Evolutionary conservation across 2,329 filamentous ascomycete species (phyloP).

Genomic region (Arthroderma sp.): DNA sequence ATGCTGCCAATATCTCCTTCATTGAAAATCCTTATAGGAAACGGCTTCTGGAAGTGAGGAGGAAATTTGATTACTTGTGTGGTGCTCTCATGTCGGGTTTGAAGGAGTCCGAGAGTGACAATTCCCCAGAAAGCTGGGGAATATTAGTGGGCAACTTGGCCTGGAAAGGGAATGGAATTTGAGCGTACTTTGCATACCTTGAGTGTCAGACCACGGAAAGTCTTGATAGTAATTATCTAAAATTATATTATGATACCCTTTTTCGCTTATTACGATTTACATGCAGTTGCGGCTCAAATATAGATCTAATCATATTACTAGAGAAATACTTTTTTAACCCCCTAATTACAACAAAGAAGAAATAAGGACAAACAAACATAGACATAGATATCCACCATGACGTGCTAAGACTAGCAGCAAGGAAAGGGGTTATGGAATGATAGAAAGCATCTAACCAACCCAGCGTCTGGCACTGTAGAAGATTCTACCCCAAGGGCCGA

Average conservation of each 20-base stretch:
- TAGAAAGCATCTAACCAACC: constrained; percentile 47
- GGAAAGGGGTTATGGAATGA: background rate
- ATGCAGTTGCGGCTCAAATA: too few relatives aligned
- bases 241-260: too few relatives aligned
- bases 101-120: constrained; percentile 60
- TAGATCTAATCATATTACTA: too few relatives aligned
- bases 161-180: constrained; percentile 17
- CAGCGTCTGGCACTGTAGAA: constrained; percentile 80
- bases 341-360: background rate
- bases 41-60: constrained; percentile 44
- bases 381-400: background rate
- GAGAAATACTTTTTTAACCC: too few relatives aligned
- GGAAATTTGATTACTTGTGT: constrained; percentile 52
- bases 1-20: constrained; percentile 28
- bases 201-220: too few relatives aligned
- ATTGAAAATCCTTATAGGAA: constrained; percentile 36
- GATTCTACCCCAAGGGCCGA: constrained; percentile 72
- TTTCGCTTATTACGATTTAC: too few relatives aligned
- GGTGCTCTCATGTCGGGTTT: constrained; percentile 61
- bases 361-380: background rate
- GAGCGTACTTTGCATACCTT: too few relatives aligned
- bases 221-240: too few relatives aligned
- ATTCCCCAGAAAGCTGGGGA: constrained; percentile 63
- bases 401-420: background rate
- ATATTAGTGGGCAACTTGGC: constrained; percentile 69